Evolutionary conservation across 345 rosid genomes (phyloP), one percentile per base, ranked within the genome.

Genomic region (Reutealis trisperma): DNA sequence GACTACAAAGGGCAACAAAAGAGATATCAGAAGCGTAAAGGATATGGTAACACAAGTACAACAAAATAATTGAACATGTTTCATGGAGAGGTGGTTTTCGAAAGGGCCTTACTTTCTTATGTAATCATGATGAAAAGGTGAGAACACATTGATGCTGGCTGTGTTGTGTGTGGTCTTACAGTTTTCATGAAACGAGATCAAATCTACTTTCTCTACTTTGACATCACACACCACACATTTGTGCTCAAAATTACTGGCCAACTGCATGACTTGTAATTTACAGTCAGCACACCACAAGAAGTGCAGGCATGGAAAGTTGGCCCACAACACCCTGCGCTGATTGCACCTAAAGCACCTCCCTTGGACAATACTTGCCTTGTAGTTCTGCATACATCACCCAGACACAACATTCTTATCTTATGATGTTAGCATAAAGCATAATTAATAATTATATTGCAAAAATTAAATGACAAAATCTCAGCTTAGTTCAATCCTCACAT

Each of bases 221-320:
- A 52, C 42, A 70, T 92, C 98, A 73, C 98, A 94, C 49, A 94
- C 76, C 71, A 88, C 97, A 68, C 98, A 94, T 73, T 82, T 88
- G 79, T 94, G 98, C 51, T 85, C 85, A 9, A 34, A 80, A 60
- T 63, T 37, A 18, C 71, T 74, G 7, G 82, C 85, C 68, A 84
- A 84, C 76, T 49, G 59, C 9, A 24, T 67, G 16, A 86, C 77
- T 72, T 84, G 75, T 49, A 59, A 81, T 80, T 82, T 88, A 75
- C 98, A 94, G 34, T 74, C 83, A 30, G 54, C 70, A 84, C 98
- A 94, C 97, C 98, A 94, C 57, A 94, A 82, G 78, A 78, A 78
- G 88, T 90, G 96, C 74, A 59, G 75, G 80, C 98, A 94, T 16
- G 98, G 97, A 72, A 82, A 83, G 84, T 90, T 89, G 47, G 89